phyloP scores from a whole-genome alignment of 768 basidiomycete species.

The Phanerodontia chrysosporium region DNA sequence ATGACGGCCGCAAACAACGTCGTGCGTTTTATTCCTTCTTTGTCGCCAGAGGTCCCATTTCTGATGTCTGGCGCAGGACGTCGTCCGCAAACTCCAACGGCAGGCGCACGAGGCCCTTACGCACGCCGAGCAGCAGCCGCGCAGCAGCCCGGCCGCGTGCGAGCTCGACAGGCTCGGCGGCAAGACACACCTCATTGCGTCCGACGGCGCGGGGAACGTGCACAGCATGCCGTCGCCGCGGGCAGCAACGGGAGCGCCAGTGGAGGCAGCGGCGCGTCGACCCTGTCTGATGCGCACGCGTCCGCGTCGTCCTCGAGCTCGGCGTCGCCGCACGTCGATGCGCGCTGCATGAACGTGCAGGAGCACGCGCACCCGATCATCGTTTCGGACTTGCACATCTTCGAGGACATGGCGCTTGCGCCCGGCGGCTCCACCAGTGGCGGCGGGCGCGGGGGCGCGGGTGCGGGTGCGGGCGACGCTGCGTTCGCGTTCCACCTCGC shows the following conservation, averaged over 20 bases:
- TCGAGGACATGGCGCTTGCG: conserved; percentile 22
- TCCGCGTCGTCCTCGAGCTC: neutral
- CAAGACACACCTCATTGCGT: conserved; percentile 24
- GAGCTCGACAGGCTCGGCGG: conserved; percentile 33
- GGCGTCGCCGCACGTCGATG: conserved; percentile 2
- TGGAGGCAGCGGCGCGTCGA: neutral
- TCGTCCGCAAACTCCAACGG: conserved; percentile 25
- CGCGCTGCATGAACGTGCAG: conserved; percentile 9
- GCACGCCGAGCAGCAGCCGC: conserved; percentile 21
- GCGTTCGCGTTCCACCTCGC: conserved; percentile 26
- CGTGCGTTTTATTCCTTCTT: conserved; percentile 8
- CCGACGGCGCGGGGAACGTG: neutral
- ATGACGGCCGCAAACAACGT: conserved; percentile 24
- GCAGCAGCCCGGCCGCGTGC: conserved; percentile 10
- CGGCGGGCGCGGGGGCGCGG: neutral
- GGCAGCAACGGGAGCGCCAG: neutral
- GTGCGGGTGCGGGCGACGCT: conserved; percentile 20
- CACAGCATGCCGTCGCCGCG: neutral
- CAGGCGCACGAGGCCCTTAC: conserved; percentile 28
- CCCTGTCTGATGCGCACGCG: too few relatives aligned
- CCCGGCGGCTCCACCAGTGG: neutral
- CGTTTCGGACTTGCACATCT: conserved; percentile 47
- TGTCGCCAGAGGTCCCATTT: neutral
- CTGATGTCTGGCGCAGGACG: conserved; percentile 17
- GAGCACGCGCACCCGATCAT: conserved; percentile 46